Evolutionary conservation across 1,284 basidiomycete genomes (phyloP).

Genomic region (Cutaneotrichosporon sp.): DNA sequence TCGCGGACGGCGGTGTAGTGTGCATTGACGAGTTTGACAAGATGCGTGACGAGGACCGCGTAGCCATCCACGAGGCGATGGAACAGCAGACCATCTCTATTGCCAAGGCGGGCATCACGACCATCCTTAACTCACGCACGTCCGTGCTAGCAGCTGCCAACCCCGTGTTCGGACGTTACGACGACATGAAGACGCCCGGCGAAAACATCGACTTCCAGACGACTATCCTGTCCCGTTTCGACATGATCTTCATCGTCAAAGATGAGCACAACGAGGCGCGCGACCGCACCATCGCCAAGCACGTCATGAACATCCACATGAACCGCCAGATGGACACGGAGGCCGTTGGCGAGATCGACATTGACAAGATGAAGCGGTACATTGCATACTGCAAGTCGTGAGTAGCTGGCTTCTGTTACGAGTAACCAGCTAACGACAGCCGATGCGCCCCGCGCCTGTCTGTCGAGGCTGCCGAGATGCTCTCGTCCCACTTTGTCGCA

Average conservation of each 20-base stretch:
- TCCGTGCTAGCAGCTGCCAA: slow-evolving; percentile 97
- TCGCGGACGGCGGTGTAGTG: slow-evolving; percentile 96
- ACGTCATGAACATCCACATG: slow-evolving; percentile 99
- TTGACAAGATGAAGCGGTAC: slow-evolving; percentile 98
- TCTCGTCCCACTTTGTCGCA: slow-evolving; percentile 94
- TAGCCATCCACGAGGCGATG: slow-evolving; percentile 99
- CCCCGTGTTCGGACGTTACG: slow-evolving; percentile 96
- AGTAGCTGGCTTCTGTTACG: neutral
- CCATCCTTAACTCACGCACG: slow-evolving; percentile 92
- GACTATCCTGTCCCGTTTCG: slow-evolving; percentile 95
- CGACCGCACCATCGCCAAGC: slow-evolving; percentile 92
- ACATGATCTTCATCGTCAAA: slow-evolving; percentile 99
- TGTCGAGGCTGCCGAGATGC: slow-evolving; percentile 88
- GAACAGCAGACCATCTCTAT: slow-evolving; percentile 99
- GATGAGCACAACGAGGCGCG: slow-evolving; percentile 95
- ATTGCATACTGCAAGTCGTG: slow-evolving; percentile 90
- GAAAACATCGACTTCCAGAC: slow-evolving; percentile 66
- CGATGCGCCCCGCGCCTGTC: slow-evolving; percentile 95
- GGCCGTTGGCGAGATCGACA: slow-evolving; percentile 83
- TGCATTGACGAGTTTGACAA: slow-evolving; percentile 99
- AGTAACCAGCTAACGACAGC: neutral
- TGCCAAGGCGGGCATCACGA: slow-evolving; percentile 98
- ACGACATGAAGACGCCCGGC: slow-evolving; percentile 94
- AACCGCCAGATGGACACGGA: slow-evolving; percentile 70
- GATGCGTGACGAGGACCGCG: slow-evolving; percentile 98